Base-by-base conservation (phyloP, 306 rosid species). In the Cucurbita maxima region DNA sequence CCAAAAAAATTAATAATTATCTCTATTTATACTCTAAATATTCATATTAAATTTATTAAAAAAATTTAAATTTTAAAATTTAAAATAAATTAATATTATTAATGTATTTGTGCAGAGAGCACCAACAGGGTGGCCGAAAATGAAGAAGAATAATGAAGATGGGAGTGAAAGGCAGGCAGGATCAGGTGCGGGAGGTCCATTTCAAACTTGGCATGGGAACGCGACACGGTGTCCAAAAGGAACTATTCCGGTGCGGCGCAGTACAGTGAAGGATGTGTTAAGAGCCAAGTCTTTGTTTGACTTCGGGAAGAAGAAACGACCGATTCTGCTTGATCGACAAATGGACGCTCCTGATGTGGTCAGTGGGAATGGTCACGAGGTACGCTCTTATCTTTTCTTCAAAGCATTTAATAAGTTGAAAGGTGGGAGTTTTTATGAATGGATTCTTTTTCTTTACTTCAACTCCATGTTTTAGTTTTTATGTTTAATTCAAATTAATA, bases 291-390 rank as follows among this genome's bases (percentile, higher is more conserved):
- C 97, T 36, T 81, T 91, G 81, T 89, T 76, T 86, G 72, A 88
- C 75, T 94, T 79, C 20, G 99, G 97, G 0, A 94, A 85, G 95
- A 94, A 94, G 58, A 90, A 67, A 13, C 84, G 58, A 2, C 61
- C 67, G 4, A 11, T 59, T 14, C 22, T 5, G 7, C 54, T 71
- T 58, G 59, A 43, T 10, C 58, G 82, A 4, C 83, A 61, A 38
- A 41, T 25, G 7, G 88, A 87, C 52, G 88, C 96, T 0, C 96
- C 98, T 1, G 96, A 90, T 60, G 92, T 86, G 0, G 91, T 88
- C 56, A 75, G 84, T 22, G 89, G 81, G 73, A 91, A 88, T 58
- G 96, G 97, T 78, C 99, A 94, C 73, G 99, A 94, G 96, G 99
- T 92, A 61, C 15, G 30, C 19, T 43, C 47, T 70, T 13, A 5